Percentiles rank a stretch among this genome's conserved stretches.
These are phyloP conservation scores for Dictyostelium intermedium DNA, from an alignment of 78 protist species.

Conservation along the genomic window DNA sequence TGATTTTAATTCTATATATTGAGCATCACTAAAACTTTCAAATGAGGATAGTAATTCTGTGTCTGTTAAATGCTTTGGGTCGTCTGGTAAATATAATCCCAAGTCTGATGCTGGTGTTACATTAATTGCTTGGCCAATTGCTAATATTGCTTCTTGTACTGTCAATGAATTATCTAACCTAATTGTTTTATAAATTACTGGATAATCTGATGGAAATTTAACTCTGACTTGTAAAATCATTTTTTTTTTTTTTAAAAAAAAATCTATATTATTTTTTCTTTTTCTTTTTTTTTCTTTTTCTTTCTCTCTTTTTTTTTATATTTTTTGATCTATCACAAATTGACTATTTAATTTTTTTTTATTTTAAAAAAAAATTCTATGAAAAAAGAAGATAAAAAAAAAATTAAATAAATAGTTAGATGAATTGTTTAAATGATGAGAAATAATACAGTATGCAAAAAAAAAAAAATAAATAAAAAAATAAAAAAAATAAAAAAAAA, in stretches of 20 bases:
- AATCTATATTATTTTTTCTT: background rate
- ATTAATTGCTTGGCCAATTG: slow-evolving; percentile 62
- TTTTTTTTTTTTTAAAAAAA: background rate
- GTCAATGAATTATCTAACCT: slow-evolving; percentile 51
- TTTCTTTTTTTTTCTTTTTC: background rate
- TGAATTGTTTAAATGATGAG: background rate
- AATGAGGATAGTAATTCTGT: slow-evolving; percentile 15
- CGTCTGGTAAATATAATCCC: slow-evolving; percentile 59
- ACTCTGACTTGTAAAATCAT: slow-evolving; percentile 56
- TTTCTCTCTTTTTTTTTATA: background rate
- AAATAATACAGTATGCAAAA: too few relatives aligned
- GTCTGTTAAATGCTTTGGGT: background rate
- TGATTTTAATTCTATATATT: slow-evolving; percentile 34
- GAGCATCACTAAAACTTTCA: background rate
- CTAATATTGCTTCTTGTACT: slow-evolving; percentile 49
- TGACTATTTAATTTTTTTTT: background rate
- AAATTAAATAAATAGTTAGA: background rate
- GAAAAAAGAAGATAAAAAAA: background rate
- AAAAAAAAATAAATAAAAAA: too few relatives aligned
- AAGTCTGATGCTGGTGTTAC: slow-evolving; percentile 54
- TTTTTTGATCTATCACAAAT: background rate
- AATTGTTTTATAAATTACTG: slow-evolving; percentile 54
- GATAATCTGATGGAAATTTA: slow-evolving; percentile 69
- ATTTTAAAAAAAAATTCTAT: background rate
- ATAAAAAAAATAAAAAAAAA: too few relatives aligned